Conservation (phyloP, 768 basidiomycete genomes). For the Vararia minispora region DNA sequence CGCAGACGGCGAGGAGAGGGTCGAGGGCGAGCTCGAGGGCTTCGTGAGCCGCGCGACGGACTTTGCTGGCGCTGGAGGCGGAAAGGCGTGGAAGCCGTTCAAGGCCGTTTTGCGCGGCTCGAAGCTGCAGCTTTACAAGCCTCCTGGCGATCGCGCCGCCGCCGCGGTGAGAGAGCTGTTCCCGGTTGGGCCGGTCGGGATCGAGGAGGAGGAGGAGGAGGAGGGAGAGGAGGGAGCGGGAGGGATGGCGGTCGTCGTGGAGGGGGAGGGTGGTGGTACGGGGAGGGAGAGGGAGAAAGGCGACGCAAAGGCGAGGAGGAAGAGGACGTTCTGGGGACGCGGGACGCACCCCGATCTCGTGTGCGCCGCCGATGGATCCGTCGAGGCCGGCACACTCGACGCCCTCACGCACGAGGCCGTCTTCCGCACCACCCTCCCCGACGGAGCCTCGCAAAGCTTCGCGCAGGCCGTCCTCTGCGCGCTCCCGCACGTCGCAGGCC, state of each 20-base stretch:
- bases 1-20: constrained; percentile 32
- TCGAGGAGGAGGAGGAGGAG: constrained; percentile 39
- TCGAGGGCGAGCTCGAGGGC: too few relatives aligned
- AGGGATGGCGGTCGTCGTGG: constrained; percentile 15
- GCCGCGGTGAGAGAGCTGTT: constrained; percentile 65
- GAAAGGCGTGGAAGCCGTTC: constrained; percentile 79
- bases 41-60: constrained; percentile 63
- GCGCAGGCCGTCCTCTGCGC: constrained; percentile 49
- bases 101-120: constrained; percentile 77
- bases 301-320: constrained; percentile 32
- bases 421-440: constrained; percentile 58
- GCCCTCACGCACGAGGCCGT: constrained; percentile 75
- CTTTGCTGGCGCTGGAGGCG: constrained; percentile 24
- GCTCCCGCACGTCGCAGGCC: constrained; percentile 46
- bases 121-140: constrained; percentile 81
- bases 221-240: constrained; percentile 16
- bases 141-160: constrained; percentile 57
- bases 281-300: constrained; percentile 25
- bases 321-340: constrained; percentile 70
- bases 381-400: constrained; percentile 64
- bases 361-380: constrained; percentile 24
- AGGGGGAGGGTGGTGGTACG: constrained; percentile 14
- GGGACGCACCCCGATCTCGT: constrained; percentile 62
- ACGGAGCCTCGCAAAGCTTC: constrained; percentile 46
- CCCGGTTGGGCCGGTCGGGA: constrained; percentile 49